Conservation (phyloP, 495 filamentous ascomycete species). For the Lentithecium fluviatile region DNA sequence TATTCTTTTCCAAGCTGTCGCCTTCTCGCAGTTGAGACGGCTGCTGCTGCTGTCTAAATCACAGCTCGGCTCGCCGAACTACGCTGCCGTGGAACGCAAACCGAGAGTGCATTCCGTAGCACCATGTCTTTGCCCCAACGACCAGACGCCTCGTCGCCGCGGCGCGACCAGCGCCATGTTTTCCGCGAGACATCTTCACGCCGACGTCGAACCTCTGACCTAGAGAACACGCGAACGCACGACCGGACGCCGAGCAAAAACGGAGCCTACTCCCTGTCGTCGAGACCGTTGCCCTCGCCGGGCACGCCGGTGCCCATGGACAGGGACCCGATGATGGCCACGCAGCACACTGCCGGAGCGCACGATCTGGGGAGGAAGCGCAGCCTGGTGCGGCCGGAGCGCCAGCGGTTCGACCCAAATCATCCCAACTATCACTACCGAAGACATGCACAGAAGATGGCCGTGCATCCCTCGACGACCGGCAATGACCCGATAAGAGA, state of each 20-base stretch:
- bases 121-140: conserved; percentile 38
- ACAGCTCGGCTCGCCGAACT: neutral
- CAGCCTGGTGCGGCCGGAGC: conserved; percentile 84
- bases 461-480: conserved; percentile 80
- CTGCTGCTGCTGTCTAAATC: conserved; percentile 43
- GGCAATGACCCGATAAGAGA: conserved; percentile 86
- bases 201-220: conserved; percentile 60
- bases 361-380: conserved; percentile 66
- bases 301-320: conserved; percentile 33
- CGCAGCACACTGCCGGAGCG: conserved; percentile 27
- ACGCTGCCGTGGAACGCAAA: conserved; percentile 10
- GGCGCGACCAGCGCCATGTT: conserved; percentile 40
- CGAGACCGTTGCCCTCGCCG: conserved; percentile 35
- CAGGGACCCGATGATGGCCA: conserved; percentile 37
- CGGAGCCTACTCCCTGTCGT: conserved; percentile 11
- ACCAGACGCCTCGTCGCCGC: conserved; percentile 32
- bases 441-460: conserved; percentile 87
- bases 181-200: conserved; percentile 70
- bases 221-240: conserved; percentile 49
- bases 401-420: conserved; percentile 72
- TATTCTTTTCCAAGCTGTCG: neutral
- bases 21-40: conserved; percentile 1
- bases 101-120: conserved; percentile 27
- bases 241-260: conserved; percentile 39
- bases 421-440: conserved; percentile 95